These are phyloP conservation scores for Vaccinium myrtillus DNA, from an alignment of 148 eudicot genomes.

Conservation along the genomic window DNA sequence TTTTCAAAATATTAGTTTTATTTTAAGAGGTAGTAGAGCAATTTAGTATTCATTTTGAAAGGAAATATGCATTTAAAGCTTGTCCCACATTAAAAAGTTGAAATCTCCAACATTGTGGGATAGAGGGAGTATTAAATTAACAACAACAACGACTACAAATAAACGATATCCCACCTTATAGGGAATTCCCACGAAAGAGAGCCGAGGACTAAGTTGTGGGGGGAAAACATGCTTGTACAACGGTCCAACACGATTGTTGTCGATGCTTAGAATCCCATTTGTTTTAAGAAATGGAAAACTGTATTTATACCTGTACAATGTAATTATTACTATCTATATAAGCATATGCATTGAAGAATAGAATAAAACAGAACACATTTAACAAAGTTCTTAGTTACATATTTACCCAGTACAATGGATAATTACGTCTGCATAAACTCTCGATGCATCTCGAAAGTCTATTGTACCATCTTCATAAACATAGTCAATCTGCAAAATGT, in stretches of 20 bases:
- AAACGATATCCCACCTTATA: conserved; percentile 25
- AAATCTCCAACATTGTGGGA: too few relatives aligned
- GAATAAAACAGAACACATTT: background rate
- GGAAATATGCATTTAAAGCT: too few relatives aligned
- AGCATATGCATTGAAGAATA: background rate
- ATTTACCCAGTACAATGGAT: conserved; percentile 60
- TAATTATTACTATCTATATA: background rate
- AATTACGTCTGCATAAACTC: conserved; percentile 44
- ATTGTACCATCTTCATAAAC: conserved; percentile 47
- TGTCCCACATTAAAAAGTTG: too few relatives aligned
- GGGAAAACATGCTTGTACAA: conserved; percentile 58
- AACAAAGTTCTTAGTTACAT: background rate
- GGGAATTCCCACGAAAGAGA: conserved; percentile 56
- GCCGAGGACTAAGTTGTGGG: conserved; percentile 52
- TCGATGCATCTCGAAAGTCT: conserved; percentile 47
- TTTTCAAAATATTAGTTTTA: too few relatives aligned
- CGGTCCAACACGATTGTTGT: conserved; percentile 48
- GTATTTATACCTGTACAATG: conserved; percentile 31
- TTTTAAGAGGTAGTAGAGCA: too few relatives aligned
- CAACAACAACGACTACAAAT: background rate
- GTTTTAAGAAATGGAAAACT: conserved; percentile 36
- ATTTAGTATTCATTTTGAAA: too few relatives aligned
- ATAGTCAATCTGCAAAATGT: conserved; percentile 31
- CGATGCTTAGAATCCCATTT: conserved; percentile 32
- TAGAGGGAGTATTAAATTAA: background rate